Base-by-base conservation (phyloP, 805 yeast species). In the Yamadazyma sp. region DNA sequence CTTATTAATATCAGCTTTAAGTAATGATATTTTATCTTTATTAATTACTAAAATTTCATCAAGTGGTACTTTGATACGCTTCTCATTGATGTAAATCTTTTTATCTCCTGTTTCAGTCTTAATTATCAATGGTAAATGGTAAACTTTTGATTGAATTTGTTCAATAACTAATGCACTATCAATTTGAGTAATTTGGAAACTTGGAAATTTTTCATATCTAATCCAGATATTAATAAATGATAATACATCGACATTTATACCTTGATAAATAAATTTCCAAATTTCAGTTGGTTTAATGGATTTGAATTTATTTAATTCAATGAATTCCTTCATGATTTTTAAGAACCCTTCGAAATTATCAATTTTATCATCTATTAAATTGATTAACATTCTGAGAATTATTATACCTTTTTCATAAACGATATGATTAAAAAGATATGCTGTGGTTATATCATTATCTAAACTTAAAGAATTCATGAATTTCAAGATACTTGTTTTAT, bases 341-440 rank as follows among this genome's bases (percentile, higher is more conserved):
- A 40, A 28, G 30, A 49, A 44, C 4, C 26, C 25, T 10, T 35
- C 40, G 14, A 35, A 35, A 28, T 42, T 27, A 29, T 38, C 43
- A 3, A 33, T 10, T 7, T 27, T 23, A 3, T 31, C 33, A 14
- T 36, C 36, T 4, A 31, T 18, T 21, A 44, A 28, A 25, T 64
- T 62, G 7, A 70, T 70, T 19, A 80, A 49, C 78, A 75, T 74
- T 54, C 78, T 64, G 27, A 80, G 41, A 19, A 78, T 50, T 18
- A 69, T 65, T 30, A 80, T 70, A 14, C 86, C 86, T 53, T 78
- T 79, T 28, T 77, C 78, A 46, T 80, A 80, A 1, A 77, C 60
- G 29, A 63, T 56, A 17, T 60, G 65, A 34, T 70, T 62, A 51
- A 80, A 79, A 1, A 82, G 68, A 3, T 72, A 62, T 2, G 70